Evolutionary conservation across 1,284 basidiomycete genomes (phyloP), one percentile per base, ranked within the genome.

Genomic region (Agroathelia rolfsii): DNA sequence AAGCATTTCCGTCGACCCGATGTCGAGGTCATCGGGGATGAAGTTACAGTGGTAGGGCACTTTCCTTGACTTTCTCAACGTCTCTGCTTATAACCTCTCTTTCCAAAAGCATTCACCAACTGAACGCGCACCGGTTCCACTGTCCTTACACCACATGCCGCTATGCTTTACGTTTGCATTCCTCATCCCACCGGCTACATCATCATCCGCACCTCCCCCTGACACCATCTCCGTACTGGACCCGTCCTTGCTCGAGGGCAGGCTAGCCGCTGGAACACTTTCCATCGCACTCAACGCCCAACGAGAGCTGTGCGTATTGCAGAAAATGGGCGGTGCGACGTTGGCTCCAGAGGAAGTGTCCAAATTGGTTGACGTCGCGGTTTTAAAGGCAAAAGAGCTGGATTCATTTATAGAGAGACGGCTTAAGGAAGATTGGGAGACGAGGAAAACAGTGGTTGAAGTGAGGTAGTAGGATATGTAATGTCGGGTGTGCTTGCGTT

Each of bases 161-260:
- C 83, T 87, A 41, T 93, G 89, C 51, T 69, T 97, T 43, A 87
- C 90, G 0, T 96, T 95, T 55, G 92, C 89, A 1, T 89, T 92
- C 58, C 95, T 90, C 51, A 62, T 70, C 5, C n/a, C 35, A 10
- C 42, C 50, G 5, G 24, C 36, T 3, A 50, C 2, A 40, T 43
- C 8, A 38, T 48, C 51, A 21, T 57, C 50, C n/a, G 66, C 54
- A 6, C 55, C 60, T 15, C 29, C 14, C 14, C 25, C 18, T 17
- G n/a, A n/a, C n/a, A n/a, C n/a, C n/a, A 44, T 49, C 32, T 69
- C 81, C 1, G 63, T 92, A 8, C 65, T 94, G 8, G 92, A 96
- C 51, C 90, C 92, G 0, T 72, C 76, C 0, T 70, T 79, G 23
- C 65, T 93, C 4, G 92, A 96, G 52, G 69, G 83, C 38, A 67